Percentiles rank a stretch among this genome's conserved stretches.
Conservation (phyloP, 257 asterid species). For the Rehmannia glutinosa region DNA sequence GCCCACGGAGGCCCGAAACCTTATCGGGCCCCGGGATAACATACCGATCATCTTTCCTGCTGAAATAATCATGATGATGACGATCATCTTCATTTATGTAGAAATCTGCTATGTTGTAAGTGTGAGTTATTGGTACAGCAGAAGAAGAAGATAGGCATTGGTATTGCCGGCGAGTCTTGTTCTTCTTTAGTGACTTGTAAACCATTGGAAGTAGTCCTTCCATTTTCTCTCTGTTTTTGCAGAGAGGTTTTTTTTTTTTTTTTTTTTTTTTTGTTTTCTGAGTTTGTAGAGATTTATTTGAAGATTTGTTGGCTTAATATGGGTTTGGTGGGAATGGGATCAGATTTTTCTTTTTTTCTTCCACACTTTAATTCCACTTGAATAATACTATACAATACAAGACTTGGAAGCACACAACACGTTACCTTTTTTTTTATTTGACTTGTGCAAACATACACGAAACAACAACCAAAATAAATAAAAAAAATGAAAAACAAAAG, state of each 20-base stretch:
- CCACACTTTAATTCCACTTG: not conserved
- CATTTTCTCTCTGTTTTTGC: slow-evolving; percentile 28
- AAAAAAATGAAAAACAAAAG: no score
- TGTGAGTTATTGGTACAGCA: not conserved
- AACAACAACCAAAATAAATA: no score
- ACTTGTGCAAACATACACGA: slow-evolving; percentile 9
- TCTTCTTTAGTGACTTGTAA: slow-evolving; percentile 52
- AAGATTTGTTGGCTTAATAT: slow-evolving; percentile 16
- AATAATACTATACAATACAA: not conserved
- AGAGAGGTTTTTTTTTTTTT: not conserved
- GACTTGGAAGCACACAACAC: slow-evolving; percentile 28
- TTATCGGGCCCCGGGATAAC: slow-evolving; percentile 1
- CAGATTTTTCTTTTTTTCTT: not conserved
- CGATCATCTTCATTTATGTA: slow-evolving; percentile 21
- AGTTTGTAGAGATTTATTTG: not conserved
- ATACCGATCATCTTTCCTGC: not conserved
- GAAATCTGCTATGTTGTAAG: slow-evolving; percentile 42
- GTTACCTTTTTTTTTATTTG: no score
- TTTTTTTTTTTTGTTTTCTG: not conserved
- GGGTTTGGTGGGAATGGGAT: slow-evolving; percentile 36
- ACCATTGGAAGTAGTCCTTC: slow-evolving; percentile 77
- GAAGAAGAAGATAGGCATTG: slow-evolving; percentile 49
- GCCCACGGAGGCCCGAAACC: not conserved
- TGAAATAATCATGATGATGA: not conserved
- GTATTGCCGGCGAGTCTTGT: slow-evolving; percentile 44